phyloP scores from a whole-genome alignment of 768 basidiomycete genomes.

The Mycena leptocephala region DNA sequence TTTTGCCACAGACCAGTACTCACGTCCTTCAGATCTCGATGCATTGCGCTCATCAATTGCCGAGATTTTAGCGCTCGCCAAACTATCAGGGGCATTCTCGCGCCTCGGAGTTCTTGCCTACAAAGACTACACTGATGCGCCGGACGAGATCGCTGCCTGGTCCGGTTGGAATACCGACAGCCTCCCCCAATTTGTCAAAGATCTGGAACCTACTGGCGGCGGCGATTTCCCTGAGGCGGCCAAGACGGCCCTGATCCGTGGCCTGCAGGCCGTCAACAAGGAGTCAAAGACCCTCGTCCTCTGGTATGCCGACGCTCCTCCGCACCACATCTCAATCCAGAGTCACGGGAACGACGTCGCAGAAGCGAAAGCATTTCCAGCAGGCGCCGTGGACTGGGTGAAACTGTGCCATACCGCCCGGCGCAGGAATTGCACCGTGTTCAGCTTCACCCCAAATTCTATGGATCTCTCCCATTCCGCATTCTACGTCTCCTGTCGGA shows the following conservation, averaged over 20 bases:
- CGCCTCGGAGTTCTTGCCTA: conserved; percentile 46
- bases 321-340: conserved; percentile 38
- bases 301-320: conserved; percentile 48
- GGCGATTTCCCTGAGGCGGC: conserved; percentile 49
- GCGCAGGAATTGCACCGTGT: conserved; percentile 40
- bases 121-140: conserved; percentile 40
- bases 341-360: conserved; percentile 34
- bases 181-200: conserved; percentile 37
- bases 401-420: conserved; percentile 41
- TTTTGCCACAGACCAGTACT: no score
- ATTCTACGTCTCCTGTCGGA: conserved; percentile 43
- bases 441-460: conserved; percentile 36
- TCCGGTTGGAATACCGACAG: conserved; percentile 42
- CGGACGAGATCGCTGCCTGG: conserved; percentile 38
- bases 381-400: conserved; percentile 45
- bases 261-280: conserved; percentile 41
- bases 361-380: conserved; percentile 41
- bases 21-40: conserved; percentile 37
- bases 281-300: conserved; percentile 41
- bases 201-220: conserved; percentile 37
- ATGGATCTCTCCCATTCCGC: conserved; percentile 12
- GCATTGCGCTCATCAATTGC: conserved; percentile 40
- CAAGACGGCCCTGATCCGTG: conserved; percentile 44
- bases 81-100: conserved; percentile 43
- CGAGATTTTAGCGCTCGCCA: conserved; percentile 44